phyloP scores from a whole-genome alignment of 306 rosid species.

The Quercus parvula region DNA sequence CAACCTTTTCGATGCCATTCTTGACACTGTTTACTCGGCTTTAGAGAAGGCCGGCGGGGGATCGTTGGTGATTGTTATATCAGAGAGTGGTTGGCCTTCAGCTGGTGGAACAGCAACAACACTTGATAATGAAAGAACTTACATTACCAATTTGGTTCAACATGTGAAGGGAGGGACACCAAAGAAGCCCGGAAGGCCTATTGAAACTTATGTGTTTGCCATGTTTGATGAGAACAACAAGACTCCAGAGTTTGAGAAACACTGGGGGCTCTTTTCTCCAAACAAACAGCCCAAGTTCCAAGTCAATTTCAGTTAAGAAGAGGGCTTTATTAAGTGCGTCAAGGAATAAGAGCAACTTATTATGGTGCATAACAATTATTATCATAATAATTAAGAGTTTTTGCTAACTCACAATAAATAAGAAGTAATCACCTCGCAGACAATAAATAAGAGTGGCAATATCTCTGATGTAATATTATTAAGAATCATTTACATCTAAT shows the following conservation, averaged over 20 bases:
- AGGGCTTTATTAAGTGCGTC: background rate
- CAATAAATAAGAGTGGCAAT: no score
- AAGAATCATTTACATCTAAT: no score
- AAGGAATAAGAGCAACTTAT: no score
- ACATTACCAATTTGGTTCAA: slow-evolving; percentile 28
- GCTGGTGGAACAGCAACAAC: slow-evolving; percentile 35
- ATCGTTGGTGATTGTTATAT: slow-evolving; percentile 30
- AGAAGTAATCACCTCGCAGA: no score
- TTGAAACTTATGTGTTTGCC: slow-evolving; percentile 40
- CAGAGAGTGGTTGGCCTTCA: slow-evolving; percentile 60
- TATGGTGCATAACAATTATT: no score
- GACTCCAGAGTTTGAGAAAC: slow-evolving; percentile 11
- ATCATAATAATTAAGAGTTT: no score
- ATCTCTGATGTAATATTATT: no score
- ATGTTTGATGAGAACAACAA: slow-evolving; percentile 40
- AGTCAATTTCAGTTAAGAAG: slow-evolving; percentile 17
- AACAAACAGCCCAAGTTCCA: slow-evolving; percentile 26
- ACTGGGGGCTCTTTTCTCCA: slow-evolving; percentile 36
- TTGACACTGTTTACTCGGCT: slow-evolving; percentile 40
- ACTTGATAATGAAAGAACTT: slow-evolving; percentile 35
- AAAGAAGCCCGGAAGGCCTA: slow-evolving; percentile 18
- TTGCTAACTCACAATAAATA: no score
- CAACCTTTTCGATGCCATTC: slow-evolving; percentile 36
- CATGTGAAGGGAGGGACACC: slow-evolving; percentile 46
- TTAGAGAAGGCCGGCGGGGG: slow-evolving; percentile 38